Evolutionary conservation across 805 yeast genomes (phyloP).

Genomic region (Saccharomycopsis guyanensis): DNA sequence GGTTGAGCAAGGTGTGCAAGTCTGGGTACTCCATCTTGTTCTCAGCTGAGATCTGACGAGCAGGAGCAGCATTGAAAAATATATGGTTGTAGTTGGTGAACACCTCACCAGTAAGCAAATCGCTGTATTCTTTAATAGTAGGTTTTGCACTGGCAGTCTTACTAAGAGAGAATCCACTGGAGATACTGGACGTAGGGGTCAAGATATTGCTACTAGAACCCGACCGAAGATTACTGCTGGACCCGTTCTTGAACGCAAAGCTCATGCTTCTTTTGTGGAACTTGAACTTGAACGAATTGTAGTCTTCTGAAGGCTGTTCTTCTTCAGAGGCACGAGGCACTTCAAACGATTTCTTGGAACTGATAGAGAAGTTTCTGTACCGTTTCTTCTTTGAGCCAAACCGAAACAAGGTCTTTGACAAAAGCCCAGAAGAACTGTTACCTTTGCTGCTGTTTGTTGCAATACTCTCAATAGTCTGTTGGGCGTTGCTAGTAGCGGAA

Average conservation of each 20-base stretch:
- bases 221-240: not conserved
- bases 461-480: not conserved
- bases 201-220: not conserved
- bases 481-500: not conserved
- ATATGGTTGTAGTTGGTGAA: slow-evolving; percentile 3
- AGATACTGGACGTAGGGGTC: slow-evolving; percentile 1
- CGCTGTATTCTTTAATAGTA: not conserved
- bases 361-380: slow-evolving; percentile 1
- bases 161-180: slow-evolving; percentile 1
- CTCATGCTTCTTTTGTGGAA: slow-evolving; percentile 12
- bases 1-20: slow-evolving; percentile 15
- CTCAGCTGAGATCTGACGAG: slow-evolving; percentile 10
- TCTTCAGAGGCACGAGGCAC: not conserved
- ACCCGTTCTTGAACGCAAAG: slow-evolving; percentile 3
- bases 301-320: not conserved
- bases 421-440: not conserved
- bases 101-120: slow-evolving; percentile 2
- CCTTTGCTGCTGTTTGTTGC: not conserved
- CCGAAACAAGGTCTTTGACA: not conserved
- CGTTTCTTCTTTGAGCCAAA: not conserved
- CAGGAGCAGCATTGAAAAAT: slow-evolving; percentile 16
- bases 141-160: not conserved
- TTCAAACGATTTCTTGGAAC: not conserved
- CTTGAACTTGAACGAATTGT: slow-evolving; percentile 9
- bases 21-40: slow-evolving; percentile 14